Conservation (phyloP, 2,329 filamentous ascomycete species). For the Mollisia scopiformis region DNA sequence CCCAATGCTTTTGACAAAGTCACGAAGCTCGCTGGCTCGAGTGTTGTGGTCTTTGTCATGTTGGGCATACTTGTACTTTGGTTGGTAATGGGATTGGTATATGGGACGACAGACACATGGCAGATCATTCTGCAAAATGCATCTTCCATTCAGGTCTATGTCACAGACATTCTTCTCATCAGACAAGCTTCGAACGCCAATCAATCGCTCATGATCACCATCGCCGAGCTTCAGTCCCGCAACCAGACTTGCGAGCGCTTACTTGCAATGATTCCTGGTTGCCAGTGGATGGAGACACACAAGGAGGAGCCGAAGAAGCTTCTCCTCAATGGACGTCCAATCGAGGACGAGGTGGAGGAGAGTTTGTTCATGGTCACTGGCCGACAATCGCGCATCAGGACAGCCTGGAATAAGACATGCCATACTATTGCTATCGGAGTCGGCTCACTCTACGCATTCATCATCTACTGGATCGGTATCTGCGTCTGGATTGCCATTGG, state of each 20-base stretch:
- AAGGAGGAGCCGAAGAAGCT: slow-evolving; percentile 31
- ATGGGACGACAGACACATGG: slow-evolving; percentile 40
- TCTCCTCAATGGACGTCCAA: slow-evolving; percentile 33
- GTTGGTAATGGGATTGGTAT: slow-evolving; percentile 37
- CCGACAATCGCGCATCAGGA: slow-evolving; percentile 9
- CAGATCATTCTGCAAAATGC: slow-evolving; percentile 41
- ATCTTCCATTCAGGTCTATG: slow-evolving; percentile 41
- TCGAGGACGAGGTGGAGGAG: slow-evolving; percentile 22
- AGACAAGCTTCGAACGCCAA: slow-evolving; percentile 42
- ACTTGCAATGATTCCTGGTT: slow-evolving; percentile 32
- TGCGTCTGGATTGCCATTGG: slow-evolving; percentile 40
- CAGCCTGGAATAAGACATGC: slow-evolving; percentile 20
- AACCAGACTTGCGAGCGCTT: slow-evolving; percentile 37
- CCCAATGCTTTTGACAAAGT: slow-evolving; percentile 32
- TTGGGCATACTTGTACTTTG: slow-evolving; percentile 36
- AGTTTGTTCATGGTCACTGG: slow-evolving; percentile 19
- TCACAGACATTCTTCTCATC: slow-evolving; percentile 43
- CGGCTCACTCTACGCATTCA: slow-evolving; percentile 37
- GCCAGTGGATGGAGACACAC: slow-evolving; percentile 27
- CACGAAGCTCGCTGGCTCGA: slow-evolving; percentile 34
- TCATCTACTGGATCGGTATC: slow-evolving; percentile 41
- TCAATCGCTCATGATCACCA: slow-evolving; percentile 33
- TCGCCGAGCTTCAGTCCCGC: slow-evolving; percentile 40
- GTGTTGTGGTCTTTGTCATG: slow-evolving; percentile 35
- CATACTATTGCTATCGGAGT: slow-evolving; percentile 27